Conservation (phyloP, 2,329 filamentous ascomycete genomes). For the Xylariaceae sp. region DNA sequence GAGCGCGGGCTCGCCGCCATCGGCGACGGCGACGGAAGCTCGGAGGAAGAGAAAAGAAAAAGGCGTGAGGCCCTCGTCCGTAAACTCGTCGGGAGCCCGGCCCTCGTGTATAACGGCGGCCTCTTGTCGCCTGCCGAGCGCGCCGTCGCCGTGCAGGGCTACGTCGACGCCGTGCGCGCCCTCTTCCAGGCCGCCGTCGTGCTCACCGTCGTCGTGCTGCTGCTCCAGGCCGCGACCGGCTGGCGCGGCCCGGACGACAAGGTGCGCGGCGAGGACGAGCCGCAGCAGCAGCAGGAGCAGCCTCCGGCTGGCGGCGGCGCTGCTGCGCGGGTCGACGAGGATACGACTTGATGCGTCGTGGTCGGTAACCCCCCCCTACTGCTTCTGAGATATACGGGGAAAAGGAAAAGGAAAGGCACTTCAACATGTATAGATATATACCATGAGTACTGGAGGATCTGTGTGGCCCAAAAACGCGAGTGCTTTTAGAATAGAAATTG, state of each 20-base stretch:
- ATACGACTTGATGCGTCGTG: too few relatives aligned
- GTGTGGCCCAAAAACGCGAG: too few relatives aligned
- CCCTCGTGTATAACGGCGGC: conserved; percentile 37
- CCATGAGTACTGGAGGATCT: too few relatives aligned
- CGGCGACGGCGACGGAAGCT: conserved; percentile 27
- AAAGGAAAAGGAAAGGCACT: too few relatives aligned
- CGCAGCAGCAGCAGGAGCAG: too few relatives aligned
- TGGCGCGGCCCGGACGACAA: conserved; percentile 38
- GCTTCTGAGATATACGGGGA: too few relatives aligned
- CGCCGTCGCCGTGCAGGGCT: conserved; percentile 38
- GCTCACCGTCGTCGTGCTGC: conserved; percentile 34
- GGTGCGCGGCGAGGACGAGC: too few relatives aligned
- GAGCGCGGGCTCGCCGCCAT: conserved; percentile 46
- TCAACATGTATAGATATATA: too few relatives aligned
- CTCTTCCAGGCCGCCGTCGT: conserved; percentile 41
- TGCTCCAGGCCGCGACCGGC: conserved; percentile 43
- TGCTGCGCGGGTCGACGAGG: too few relatives aligned
- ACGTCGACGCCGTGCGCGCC: conserved; percentile 35
- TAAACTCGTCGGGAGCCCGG: conserved; percentile 43
- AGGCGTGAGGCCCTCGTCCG: conserved; percentile 34
- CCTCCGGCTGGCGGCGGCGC: too few relatives aligned
- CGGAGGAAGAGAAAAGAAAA: conserved; percentile 15
- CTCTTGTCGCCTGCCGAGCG: conserved; percentile 32
- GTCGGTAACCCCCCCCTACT: too few relatives aligned
- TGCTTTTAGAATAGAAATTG: too few relatives aligned